Evolutionary conservation across 306 rosid species (phyloP).

Genomic region (Medicago arabica): DNA sequence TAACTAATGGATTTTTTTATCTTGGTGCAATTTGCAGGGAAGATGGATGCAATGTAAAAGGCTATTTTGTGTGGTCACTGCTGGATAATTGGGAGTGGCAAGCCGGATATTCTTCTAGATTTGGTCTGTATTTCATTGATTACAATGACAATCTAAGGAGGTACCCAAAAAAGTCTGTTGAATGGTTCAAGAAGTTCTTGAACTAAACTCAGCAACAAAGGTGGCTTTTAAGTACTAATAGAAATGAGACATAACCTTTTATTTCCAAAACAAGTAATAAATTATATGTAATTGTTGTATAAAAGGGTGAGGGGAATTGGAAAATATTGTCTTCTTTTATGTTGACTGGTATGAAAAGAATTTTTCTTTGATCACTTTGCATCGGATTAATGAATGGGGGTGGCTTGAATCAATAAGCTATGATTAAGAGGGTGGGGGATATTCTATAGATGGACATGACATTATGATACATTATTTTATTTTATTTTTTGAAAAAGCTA

Average conservation of each 20-base stretch:
- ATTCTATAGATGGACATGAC: too few species aligned
- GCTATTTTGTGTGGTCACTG: constrained; percentile 86
- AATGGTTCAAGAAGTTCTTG: constrained; percentile 84
- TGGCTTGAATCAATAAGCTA: too few species aligned
- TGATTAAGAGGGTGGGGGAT: too few species aligned
- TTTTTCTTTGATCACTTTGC: too few species aligned
- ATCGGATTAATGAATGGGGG: too few species aligned
- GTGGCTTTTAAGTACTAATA: not conserved
- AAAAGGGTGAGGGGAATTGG: not conserved
- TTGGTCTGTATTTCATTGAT: constrained; percentile 80
- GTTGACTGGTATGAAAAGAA: too few species aligned
- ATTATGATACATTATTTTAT: too few species aligned
- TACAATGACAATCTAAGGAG: constrained; percentile 74
- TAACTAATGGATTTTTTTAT: constrained; percentile 1
- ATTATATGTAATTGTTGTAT: not conserved
- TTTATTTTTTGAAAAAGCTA: too few species aligned
- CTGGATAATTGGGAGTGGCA: constrained; percentile 89
- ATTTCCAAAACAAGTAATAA: not conserved
- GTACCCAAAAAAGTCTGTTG: constrained; percentile 70
- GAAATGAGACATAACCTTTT: not conserved
- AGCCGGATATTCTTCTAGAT: constrained; percentile 75
- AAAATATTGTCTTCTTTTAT: not conserved
- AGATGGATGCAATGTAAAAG: constrained; percentile 86
- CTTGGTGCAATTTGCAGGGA: constrained; percentile 48
- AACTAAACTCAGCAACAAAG: constrained; percentile 34